Evolutionary conservation across 345 rosid genomes (phyloP), one percentile per base, ranked within the genome.

Genomic region (Brassica incana): DNA sequence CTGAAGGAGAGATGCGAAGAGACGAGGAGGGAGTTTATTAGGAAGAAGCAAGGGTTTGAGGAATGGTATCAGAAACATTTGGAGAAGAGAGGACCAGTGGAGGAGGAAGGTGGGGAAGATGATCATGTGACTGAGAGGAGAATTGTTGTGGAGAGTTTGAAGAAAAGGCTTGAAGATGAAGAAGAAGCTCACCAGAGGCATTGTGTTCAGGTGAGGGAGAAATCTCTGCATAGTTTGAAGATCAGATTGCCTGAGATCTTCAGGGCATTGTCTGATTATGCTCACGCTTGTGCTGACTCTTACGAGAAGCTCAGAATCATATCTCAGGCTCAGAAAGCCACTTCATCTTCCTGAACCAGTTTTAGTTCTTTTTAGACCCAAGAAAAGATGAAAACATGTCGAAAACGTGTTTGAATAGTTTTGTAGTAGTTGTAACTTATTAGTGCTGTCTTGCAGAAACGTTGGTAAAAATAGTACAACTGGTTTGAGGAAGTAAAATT

Each of bases 121-220:
- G 95, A 95, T 78, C 95, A 88, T 5, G 87, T 92, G 6, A 70
- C 86, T 2, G 98, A 95, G 85, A 89, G 91, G 85, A 88, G 85
- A 80, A 85, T 83, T 6, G 89, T 59, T 1, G 93, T 95, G 40
- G 93, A 91, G 86, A 88, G 83, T 74, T 76, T 92, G 85, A 86
- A 83, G 80, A 92, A 90, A 87, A 90, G 87, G 78, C 76, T 90
- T 82, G 90, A 89, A 75, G 95, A 92, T 36, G 98, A 90, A 66
- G 78, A 68, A 9, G 97, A 91, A 82, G 88, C 84, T 65, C 88
- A 91, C 75, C 82, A 77, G 70, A 92, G 89, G 68, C 92, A 89
- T 36, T 88, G 99, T 83, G 69, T 88, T 82, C 99, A 95, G 80
- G 98, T 91, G 48, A 88, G 97, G 67, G 99, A 94, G 80, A 94